phyloP scores from a whole-genome alignment of 768 basidiomycete genomes.

The Cyclocybe cylindracea region DNA sequence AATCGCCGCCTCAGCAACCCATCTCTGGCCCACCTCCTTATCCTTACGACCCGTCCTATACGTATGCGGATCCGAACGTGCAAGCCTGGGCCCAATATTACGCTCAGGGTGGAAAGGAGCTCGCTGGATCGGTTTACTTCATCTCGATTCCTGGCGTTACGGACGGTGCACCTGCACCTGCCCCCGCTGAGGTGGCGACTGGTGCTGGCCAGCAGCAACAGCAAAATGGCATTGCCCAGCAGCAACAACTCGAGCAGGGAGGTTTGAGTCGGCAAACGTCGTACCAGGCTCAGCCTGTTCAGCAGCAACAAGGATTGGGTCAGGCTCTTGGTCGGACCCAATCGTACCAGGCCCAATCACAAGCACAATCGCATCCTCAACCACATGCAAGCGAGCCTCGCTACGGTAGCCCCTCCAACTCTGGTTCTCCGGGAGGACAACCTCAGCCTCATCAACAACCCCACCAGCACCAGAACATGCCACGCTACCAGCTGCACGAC shows the following conservation, averaged over 20 bases:
- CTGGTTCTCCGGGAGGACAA: constrained; percentile 4
- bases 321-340: too few relatives aligned
- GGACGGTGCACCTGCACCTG: constrained; percentile 30
- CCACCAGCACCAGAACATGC: constrained; percentile 18
- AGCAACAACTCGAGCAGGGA: constrained; percentile 22
- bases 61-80: constrained; percentile 78
- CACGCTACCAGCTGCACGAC: constrained; percentile 16
- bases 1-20: constrained; percentile 25
- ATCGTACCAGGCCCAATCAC: constrained; percentile 16
- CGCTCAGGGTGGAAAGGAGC: constrained; percentile 73
- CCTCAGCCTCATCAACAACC: constrained; percentile 22
- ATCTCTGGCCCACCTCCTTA: constrained; percentile 45
- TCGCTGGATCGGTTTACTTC: constrained; percentile 80
- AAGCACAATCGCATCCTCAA: constrained; percentile 12
- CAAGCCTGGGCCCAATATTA: constrained; percentile 90
- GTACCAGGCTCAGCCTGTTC: constrained; percentile 13
- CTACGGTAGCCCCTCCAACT: constrained; percentile 9
- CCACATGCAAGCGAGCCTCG: constrained; percentile 1
- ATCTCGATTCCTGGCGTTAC: constrained; percentile 75
- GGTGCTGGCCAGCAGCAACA: constrained; percentile 12
- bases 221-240: constrained; percentile 10
- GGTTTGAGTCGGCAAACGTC: constrained; percentile 9
- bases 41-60: constrained; percentile 61
- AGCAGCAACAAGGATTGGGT: constrained; percentile 1
- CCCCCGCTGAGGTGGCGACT: not conserved